Conservation (phyloP, 164 flowering plant genomes). For the Hamamelis virginiana region DNA sequence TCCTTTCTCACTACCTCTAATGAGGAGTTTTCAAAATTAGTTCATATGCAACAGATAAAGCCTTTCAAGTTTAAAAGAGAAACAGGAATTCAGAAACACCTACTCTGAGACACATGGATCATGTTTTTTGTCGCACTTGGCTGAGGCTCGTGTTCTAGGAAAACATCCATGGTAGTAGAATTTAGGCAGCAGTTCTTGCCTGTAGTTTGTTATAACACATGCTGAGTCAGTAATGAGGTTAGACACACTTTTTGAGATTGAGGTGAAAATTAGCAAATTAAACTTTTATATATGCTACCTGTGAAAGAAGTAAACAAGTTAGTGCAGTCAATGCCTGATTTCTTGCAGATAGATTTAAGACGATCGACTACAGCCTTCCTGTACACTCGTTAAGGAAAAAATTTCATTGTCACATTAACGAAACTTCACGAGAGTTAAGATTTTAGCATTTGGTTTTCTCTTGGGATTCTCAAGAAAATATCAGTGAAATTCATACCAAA, state of each 20-base stretch:
- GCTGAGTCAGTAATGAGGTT: background rate
- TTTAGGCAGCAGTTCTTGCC: slow-evolving; percentile 23
- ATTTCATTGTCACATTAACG: too few species aligned
- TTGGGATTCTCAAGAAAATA: too few species aligned
- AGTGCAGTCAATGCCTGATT: slow-evolving; percentile 50
- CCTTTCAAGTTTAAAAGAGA: too few species aligned
- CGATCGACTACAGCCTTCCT: slow-evolving; percentile 46
- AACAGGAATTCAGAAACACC: background rate
- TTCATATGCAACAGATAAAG: background rate
- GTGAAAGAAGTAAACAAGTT: slow-evolving; percentile 53
- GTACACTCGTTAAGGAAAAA: slow-evolving; percentile 10
- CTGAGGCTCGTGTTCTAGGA: slow-evolving; percentile 17
- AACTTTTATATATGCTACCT: slow-evolving; percentile 37
- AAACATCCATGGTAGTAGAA: slow-evolving; percentile 7
- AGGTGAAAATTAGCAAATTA: background rate
- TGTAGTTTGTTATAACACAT: background rate
- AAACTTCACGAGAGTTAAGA: too few species aligned
- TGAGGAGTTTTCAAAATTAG: background rate
- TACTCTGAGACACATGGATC: slow-evolving; percentile 20
- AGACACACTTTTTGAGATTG: background rate
- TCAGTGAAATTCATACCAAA: too few species aligned
- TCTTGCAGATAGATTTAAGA: slow-evolving; percentile 43
- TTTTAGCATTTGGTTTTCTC: too few species aligned
- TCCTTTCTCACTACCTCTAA: too few species aligned
- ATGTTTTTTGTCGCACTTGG: slow-evolving; percentile 18